Conservation (phyloP, 2,329 filamentous ascomycete species). For the Bisporella sp. region DNA sequence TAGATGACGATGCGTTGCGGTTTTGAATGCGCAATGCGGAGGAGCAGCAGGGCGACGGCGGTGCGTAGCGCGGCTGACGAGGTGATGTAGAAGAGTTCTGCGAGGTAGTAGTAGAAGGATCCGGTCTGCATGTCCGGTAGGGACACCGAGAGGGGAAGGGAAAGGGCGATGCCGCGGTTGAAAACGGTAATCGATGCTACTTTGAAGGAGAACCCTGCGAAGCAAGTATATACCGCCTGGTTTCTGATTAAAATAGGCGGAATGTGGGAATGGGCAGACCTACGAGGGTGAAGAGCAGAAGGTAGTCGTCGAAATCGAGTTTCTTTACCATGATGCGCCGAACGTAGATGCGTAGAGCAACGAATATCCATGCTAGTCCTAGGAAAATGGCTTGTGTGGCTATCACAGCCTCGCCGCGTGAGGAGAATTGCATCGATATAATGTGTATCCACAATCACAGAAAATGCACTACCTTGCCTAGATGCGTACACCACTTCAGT, state of each 20-base stretch:
- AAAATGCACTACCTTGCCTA: too few species aligned
- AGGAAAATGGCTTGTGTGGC: background rate
- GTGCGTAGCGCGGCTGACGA: slow-evolving; percentile 34
- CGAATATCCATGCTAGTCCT: background rate
- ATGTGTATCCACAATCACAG: background rate
- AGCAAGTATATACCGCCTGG: background rate
- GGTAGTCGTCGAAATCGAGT: background rate
- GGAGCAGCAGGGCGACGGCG: slow-evolving; percentile 28
- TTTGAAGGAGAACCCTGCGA: too few species aligned
- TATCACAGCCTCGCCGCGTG: background rate
- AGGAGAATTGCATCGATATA: background rate
- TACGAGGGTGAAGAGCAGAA: background rate
- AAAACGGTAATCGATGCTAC: background rate
- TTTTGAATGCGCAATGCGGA: slow-evolving; percentile 2
- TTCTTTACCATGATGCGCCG: background rate
- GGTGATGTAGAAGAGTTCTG: slow-evolving; percentile 30
- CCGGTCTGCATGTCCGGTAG: too few species aligned
- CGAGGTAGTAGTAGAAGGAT: slow-evolving; percentile 3
- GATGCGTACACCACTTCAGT: too few species aligned
- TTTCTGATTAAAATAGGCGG: background rate
- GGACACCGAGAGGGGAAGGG: too few species aligned
- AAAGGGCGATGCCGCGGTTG: background rate
- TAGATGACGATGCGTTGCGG: background rate
- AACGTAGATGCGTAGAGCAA: background rate
- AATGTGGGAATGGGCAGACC: background rate